Conservation (phyloP, 2,329 filamentous ascomycete species). For the Capronia americana region DNA sequence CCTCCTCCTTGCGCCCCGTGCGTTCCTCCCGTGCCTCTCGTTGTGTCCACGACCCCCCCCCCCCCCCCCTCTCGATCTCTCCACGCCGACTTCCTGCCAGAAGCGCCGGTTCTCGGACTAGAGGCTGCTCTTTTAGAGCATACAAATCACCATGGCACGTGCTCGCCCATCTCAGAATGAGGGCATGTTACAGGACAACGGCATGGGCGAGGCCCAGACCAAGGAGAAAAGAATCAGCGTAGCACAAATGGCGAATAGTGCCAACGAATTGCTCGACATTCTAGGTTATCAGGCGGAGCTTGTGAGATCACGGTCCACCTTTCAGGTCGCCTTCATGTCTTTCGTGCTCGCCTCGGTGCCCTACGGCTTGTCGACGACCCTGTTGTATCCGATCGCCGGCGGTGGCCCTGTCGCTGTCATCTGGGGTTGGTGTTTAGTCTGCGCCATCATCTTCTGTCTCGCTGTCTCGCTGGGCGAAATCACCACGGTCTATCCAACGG, state of each 20-base stretch:
- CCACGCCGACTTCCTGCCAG: background rate
- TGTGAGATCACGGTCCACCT: slow-evolving; percentile 31
- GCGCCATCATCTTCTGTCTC: slow-evolving; percentile 73
- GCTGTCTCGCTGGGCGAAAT: slow-evolving; percentile 75
- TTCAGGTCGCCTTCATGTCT: slow-evolving; percentile 39
- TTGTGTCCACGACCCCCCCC: too few species aligned
- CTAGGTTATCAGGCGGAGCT: slow-evolving; percentile 37
- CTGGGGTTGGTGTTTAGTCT: slow-evolving; percentile 74
- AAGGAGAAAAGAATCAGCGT: background rate
- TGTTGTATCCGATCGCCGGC: slow-evolving; percentile 70
- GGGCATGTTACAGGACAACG: background rate
- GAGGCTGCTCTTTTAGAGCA: background rate
- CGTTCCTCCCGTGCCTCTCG: too few species aligned
- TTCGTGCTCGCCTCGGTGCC: slow-evolving; percentile 78
- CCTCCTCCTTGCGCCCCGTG: too few species aligned
- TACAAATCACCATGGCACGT: slow-evolving; percentile 1
- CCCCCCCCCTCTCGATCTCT: background rate
- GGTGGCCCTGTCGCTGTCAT: slow-evolving; percentile 73
- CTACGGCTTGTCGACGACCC: slow-evolving; percentile 73
- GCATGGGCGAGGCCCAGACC: slow-evolving; percentile 3
- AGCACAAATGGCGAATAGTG: slow-evolving; percentile 5
- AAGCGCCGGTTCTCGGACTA: too few species aligned
- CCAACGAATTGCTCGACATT: slow-evolving; percentile 32
- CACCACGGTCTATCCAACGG: slow-evolving; percentile 77
- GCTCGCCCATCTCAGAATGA: background rate